Base-by-base conservation (phyloP, 352 stramenopile species). In the Peronospora belbahrii region DNA sequence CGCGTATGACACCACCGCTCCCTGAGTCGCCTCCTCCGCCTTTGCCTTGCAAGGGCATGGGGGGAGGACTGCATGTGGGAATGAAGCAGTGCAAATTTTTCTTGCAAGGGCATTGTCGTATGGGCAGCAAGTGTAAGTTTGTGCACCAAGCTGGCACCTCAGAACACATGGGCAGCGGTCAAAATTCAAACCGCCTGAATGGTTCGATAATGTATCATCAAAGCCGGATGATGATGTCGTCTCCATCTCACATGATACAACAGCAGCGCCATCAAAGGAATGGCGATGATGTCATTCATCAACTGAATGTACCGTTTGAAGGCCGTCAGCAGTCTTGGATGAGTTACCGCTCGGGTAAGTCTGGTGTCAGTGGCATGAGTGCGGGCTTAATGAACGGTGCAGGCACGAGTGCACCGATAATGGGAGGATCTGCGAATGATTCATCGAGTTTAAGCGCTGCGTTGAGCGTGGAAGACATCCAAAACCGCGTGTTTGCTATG, bases 121-220 rank as follows among this genome's bases (percentile, higher is more conserved):
- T 92, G 77, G 80, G 77, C 22, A 81, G 57, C 55, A 92, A 92
- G 66, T 92, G 80, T 56, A 88, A 88, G 60, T 92, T 89, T 48
- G 70, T 75, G 30, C 80, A 92, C 52, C 68, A 83, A 36, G 27
- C 45, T 5, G 60, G 63, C 7, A 58, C 52, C 3, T 35, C 50
- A 22, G 46, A 63, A 22, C 52, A 62, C 37, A 57, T 62, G 41
- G 42, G 48, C 7, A 42, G 48, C 15, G 45, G 40, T 22, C 49
- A 60, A 24, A 65, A 34, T 22, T 55, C 50, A 15, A 57, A 27
- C 23, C 53, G 58, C 38, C 54, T 53, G 20, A 56, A 59, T 31
- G 34, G 35, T 10, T 47, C 41, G 4, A 66, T 63, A 51, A 63
- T 65, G 44, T 67, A 67, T 28, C 62, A 64, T 34, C 52, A 67